Base-by-base conservation (phyloP, 2,329 filamentous ascomycete genomes). In the Pyricularia sp. region DNA sequence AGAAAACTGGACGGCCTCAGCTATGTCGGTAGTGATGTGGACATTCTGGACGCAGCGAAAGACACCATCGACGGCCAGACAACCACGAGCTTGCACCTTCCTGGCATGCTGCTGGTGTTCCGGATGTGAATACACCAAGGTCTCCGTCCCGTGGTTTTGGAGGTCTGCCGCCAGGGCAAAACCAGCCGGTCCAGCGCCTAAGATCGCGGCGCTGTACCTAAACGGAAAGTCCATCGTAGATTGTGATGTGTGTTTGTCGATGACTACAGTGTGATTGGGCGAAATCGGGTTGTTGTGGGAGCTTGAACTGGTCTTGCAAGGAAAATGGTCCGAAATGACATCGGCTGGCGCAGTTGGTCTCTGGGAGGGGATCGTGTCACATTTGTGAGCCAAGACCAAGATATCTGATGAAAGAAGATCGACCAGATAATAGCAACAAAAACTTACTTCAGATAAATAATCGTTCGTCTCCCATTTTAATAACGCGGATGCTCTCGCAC, bases 101-200 rank as follows among this genome's bases (percentile, higher is more conserved):
- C 26, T 4, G 28, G 69, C 71, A 5, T 74, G 71, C 17, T 67
- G 70, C 65, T 68, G 25, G 55, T 72, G 73, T 1, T 66, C 65
- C 0, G 72, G 73, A 20, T 74, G 73, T 6, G 72, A 73, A 66
- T 74, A 74, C 5, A 74, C 20, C 36, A 74, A 63, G 1, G 73
- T 73, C 2, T 42, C 64, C 17, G 20, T 71, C 20, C 72, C 73
- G 6, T 70, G 69, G 3, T 50, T 69, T 33, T 70, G 64, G 30
- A 73, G 70, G 36, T 73, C 72, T 0, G 69, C 70, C 10, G 72
- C 72, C 33, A 73, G 70, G 30, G 71, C 71, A 28, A 72, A 71
- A 2, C 72, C 72, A 26, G 71, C 69, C 28, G 72, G 71, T 31
- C 72, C 72, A 14, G 72, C 72, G 50, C 72, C 72, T 11, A 73